Conservation (phyloP, 176 grass and related monocot genomes). For the Juncus inflexus region DNA sequence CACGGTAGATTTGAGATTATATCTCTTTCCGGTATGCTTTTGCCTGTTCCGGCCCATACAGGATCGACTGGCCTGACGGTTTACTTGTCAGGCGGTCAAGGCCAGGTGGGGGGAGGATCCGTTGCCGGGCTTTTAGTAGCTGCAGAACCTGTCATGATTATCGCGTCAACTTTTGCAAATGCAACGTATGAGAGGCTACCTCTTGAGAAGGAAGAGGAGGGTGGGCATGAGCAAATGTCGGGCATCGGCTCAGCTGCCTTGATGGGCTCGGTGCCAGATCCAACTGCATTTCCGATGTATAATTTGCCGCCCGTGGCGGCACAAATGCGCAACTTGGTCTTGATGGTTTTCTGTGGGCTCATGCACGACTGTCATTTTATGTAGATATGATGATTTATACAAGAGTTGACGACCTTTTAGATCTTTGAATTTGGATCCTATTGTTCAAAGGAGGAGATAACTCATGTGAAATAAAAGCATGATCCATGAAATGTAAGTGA, state of each 20-base stretch:
- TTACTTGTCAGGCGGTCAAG: constrained; percentile 66
- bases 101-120: constrained; percentile 73
- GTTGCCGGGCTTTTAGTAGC: constrained; percentile 69
- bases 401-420: not conserved
- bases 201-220: constrained; percentile 54
- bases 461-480: not conserved
- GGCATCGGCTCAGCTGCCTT: constrained; percentile 13
- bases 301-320: constrained; percentile 35
- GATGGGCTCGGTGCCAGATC: constrained; percentile 43
- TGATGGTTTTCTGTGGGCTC: constrained; percentile 53
- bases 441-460: not conserved
- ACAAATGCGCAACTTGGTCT: constrained; percentile 35
- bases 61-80: constrained; percentile 72
- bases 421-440: constrained; percentile 1
- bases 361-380: constrained; percentile 56
- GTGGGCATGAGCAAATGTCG: constrained; percentile 13
- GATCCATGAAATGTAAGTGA: not conserved
- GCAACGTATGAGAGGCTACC: constrained; percentile 83
- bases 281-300: constrained; percentile 52
- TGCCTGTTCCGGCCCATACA: constrained; percentile 62
- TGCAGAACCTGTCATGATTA: constrained; percentile 71
- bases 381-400: not conserved
- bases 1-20: constrained; percentile 77
- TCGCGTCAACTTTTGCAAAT: constrained; percentile 77
- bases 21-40: constrained; percentile 66